phyloP scores from a whole-genome alignment of 208 protist species.

The Leishmania tropica region DNA sequence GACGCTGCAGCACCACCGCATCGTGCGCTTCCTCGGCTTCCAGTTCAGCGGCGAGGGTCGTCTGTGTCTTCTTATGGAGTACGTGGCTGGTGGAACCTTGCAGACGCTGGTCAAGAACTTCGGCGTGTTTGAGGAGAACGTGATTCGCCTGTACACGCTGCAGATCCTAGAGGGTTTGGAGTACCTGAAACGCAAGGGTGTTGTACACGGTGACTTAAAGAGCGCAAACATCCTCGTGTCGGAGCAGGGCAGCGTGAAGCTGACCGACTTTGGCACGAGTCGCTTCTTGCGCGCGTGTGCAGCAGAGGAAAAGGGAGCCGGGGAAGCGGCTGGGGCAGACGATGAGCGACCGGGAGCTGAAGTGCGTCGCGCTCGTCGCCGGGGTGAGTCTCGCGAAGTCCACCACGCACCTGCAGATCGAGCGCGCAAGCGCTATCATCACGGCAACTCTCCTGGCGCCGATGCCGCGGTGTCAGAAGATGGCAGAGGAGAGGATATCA shows the following conservation, averaged over 20 bases:
- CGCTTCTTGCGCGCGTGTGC: slow-evolving; percentile 36
- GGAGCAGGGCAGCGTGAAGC: slow-evolving; percentile 81
- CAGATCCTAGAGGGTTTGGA: slow-evolving; percentile 88
- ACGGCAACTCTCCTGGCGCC: not conserved
- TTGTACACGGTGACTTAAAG: slow-evolving; percentile 91
- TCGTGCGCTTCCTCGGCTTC: slow-evolving; percentile 87
- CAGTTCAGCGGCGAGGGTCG: slow-evolving; percentile 44
- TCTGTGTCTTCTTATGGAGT: slow-evolving; percentile 90
- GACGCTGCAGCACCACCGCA: slow-evolving; percentile 70
- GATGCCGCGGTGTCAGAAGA: not conserved
- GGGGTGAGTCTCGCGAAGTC: slow-evolving; percentile 6
- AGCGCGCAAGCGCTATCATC: not conserved
- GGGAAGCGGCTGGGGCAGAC: not conserved
- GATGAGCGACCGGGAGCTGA: not conserved
- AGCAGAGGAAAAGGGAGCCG: not conserved
- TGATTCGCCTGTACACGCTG: slow-evolving; percentile 82
- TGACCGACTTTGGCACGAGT: slow-evolving; percentile 93
- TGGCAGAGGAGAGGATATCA: not conserved
- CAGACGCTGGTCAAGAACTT: slow-evolving; percentile 85
- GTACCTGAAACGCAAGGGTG: slow-evolving; percentile 66
- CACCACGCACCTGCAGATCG: not conserved
- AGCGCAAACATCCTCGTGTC: slow-evolving; percentile 87
- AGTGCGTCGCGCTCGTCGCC: not conserved
- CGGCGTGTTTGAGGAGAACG: slow-evolving; percentile 81
- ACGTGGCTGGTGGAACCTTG: slow-evolving; percentile 87